Percentiles rank a stretch among this genome's conserved stretches.
phyloP scores from a whole-genome alignment of 257 asterid species.

The Haberlea rhodopensis region DNA sequence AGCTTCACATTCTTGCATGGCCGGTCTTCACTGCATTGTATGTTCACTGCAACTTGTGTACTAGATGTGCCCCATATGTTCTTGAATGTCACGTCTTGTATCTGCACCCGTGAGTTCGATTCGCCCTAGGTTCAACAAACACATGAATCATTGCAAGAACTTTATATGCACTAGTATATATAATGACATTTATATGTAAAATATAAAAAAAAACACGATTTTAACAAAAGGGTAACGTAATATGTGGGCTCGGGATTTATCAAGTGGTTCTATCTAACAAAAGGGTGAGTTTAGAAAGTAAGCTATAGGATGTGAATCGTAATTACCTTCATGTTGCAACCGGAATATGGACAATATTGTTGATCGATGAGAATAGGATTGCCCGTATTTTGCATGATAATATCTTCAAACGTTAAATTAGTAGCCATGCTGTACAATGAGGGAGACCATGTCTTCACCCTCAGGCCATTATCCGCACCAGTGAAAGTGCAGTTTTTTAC shows the following conservation, averaged over 20 bases:
- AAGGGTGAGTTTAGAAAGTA: no score
- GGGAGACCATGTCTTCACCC: constrained; percentile 72
- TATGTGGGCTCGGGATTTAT: no score
- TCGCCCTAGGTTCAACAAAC: constrained; percentile 26
- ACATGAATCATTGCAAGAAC: no score
- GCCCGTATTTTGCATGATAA: constrained; percentile 41
- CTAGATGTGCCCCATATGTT: constrained; percentile 58
- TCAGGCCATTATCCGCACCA: constrained; percentile 54
- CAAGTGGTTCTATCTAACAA: no score
- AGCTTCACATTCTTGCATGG: constrained; percentile 61
- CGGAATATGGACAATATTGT: constrained; percentile 42
- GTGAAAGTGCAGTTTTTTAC: constrained; percentile 43
- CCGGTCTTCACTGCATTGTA: constrained; percentile 41
- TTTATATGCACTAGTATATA: no score
- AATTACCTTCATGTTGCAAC: constrained; percentile 25
- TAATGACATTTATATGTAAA: no score
- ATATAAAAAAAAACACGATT: no score
- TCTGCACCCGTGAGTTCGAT: constrained; percentile 42
- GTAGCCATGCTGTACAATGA: constrained; percentile 40
- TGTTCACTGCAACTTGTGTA: constrained; percentile 41
- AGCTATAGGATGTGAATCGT: no score
- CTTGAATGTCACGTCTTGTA: constrained; percentile 50
- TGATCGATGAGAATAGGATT: constrained; percentile 76
- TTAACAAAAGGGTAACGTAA: no score
- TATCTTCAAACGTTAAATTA: constrained; percentile 38